Percentiles rank a stretch among this genome's conserved stretches.
Evolutionary conservation across 2,329 filamentous ascomycete species (phyloP).

Genomic region (Talaromyces sp.): DNA sequence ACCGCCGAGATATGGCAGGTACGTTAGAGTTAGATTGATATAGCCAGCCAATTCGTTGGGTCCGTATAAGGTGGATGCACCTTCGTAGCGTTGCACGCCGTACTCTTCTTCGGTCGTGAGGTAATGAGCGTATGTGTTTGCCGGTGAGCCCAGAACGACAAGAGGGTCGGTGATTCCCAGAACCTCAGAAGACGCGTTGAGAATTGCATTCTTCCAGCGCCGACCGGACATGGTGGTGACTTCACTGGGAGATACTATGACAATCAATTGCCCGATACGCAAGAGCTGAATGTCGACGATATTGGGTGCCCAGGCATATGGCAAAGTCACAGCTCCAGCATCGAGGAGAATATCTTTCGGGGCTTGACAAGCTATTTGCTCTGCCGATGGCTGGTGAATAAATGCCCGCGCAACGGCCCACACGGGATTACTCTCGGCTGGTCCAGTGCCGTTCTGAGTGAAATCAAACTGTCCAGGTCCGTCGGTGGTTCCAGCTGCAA

Average conservation of each 20-base stretch:
- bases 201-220: slow-evolving; percentile 73
- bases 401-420: slow-evolving; percentile 74
- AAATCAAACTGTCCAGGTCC: slow-evolving; percentile 91
- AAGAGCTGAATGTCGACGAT: slow-evolving; percentile 85
- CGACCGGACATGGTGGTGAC: slow-evolving; percentile 89
- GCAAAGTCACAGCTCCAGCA: slow-evolving; percentile 72
- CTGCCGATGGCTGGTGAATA: slow-evolving; percentile 65
- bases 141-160: slow-evolving; percentile 83
- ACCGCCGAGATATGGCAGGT: slow-evolving; percentile 63
- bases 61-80: slow-evolving; percentile 87
- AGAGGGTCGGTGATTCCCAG: slow-evolving; percentile 55
- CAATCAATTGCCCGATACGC: slow-evolving; percentile 77
- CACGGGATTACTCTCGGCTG: slow-evolving; percentile 66
- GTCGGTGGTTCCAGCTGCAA: slow-evolving; percentile 88
- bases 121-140: slow-evolving; percentile 87
- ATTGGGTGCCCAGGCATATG: slow-evolving; percentile 87
- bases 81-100: slow-evolving; percentile 82
- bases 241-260: slow-evolving; percentile 82
- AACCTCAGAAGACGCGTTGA: slow-evolving; percentile 51
- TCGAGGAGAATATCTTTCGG: slow-evolving; percentile 85
- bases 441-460: slow-evolving; percentile 78
- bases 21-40: slow-evolving; percentile 76
- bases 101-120: slow-evolving; percentile 78
- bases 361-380: slow-evolving; percentile 71
- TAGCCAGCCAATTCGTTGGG: slow-evolving; percentile 79